Evolutionary conservation across 1,284 basidiomycete genomes (phyloP), one percentile per base, ranked within the genome.

Genomic region (Ustilago vetiveriae): DNA sequence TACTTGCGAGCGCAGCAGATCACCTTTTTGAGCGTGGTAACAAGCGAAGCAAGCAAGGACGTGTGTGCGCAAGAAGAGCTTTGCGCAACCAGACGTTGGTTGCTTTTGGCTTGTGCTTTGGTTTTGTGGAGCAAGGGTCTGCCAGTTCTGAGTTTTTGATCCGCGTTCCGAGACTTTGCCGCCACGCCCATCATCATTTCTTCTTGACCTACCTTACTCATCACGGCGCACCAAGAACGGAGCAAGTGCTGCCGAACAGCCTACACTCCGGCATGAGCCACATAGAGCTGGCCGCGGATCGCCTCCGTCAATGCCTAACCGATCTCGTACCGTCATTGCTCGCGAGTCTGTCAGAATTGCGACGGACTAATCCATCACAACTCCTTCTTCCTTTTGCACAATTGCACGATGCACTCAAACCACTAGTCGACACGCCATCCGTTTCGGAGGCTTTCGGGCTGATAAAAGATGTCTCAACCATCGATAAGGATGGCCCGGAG

Each of bases 311-410:
- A 21, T 51, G 54, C 38, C 41, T 70, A 19, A 26, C 41, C 22
- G 48, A 54, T 14, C 53, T 71, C 38, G 36, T 56, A 3, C 58
- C 62, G 4, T 30, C 46, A 3, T 17, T 66, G 23, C 62, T 71
- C 14, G 50, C 38, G 4, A 40, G 41, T 19, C n/a, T 66, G 14
- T 36, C 54, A n/a, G 41, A 39, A 14, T 27, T 66, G 33, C 54
- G 54, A 22, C 33, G 16, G 6, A 23, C 55, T 8, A 41, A 55
- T 27, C 50, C 62, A 5, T 19, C 19, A 14, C 42, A 57, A 13
- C 17, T 27, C 8, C 57, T 70, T 4, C 56, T 70, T 11, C 49
- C 48, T 2, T 58, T 64, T 27, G 37, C 29, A 1, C 44, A 35
- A 7, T 32, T 65, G 1, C 53, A 36, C 22, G 50, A 57, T 5